These are phyloP conservation scores for Centaurea solstitialis DNA, from an alignment of 129 eudicot genomes.

Conservation along the genomic window DNA sequence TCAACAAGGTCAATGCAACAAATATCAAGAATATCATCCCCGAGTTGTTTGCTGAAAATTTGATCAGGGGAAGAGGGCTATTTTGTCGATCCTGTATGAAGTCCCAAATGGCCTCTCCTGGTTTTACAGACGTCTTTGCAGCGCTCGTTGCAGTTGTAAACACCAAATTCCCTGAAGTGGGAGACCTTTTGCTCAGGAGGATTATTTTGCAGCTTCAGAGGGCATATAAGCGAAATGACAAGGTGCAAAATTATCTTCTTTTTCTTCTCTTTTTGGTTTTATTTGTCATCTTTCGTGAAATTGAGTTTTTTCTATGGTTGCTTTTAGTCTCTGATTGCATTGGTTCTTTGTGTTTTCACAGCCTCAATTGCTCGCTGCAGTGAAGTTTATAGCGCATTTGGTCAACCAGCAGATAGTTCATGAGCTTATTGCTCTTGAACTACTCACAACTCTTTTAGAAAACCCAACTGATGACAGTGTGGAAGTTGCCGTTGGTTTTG, in stretches of 20 bases:
- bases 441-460: constrained; percentile 71
- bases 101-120: constrained; percentile 97
- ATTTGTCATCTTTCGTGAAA: not conserved
- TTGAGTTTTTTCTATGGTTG: not conserved
- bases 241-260: constrained; percentile 40
- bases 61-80: constrained; percentile 88
- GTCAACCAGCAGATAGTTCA: constrained; percentile 94
- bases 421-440: constrained; percentile 92
- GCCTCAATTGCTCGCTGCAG: constrained; percentile 93
- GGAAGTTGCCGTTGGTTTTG: constrained; percentile 96
- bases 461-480: constrained; percentile 97
- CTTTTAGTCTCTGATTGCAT: not conserved
- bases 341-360: constrained; percentile 22
- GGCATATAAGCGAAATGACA: constrained; percentile 89
- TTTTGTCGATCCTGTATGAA: constrained; percentile 96
- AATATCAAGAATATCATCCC: constrained; percentile 84
- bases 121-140: constrained; percentile 93
- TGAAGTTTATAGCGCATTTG: constrained; percentile 89
- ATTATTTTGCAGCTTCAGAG: constrained; percentile 81
- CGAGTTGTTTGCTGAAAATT: constrained; percentile 74
- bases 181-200: constrained; percentile 82
- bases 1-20: constrained; percentile 85
- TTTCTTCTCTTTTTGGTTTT: not conserved
- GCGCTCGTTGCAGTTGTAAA: constrained; percentile 92
- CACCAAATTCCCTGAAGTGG: constrained; percentile 88